phyloP scores from a whole-genome alignment of 306 rosid species.

The Glycine latifolia region DNA sequence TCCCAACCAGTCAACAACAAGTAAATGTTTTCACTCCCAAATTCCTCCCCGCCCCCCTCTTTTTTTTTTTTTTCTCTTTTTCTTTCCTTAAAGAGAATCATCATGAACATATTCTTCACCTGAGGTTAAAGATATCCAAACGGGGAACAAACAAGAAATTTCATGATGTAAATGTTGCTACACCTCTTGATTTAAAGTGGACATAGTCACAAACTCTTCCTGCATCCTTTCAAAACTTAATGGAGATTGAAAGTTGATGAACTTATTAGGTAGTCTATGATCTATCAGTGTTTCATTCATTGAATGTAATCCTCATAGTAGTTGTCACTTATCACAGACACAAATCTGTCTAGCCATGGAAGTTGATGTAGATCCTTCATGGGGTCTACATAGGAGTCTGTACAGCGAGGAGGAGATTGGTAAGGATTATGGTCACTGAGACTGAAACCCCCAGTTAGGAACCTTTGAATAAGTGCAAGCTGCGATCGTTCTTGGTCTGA shows the following conservation, averaged over 20 bases:
- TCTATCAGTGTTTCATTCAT: slow-evolving; percentile 62
- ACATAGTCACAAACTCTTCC: slow-evolving; percentile 61
- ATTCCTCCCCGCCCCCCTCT: too few relatives aligned
- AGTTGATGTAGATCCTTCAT: slow-evolving; percentile 97
- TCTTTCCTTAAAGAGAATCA: slow-evolving; percentile 34
- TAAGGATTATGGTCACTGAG: slow-evolving; percentile 79
- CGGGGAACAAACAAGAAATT: slow-evolving; percentile 35
- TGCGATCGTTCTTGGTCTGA: slow-evolving; percentile 94
- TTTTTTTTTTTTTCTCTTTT: too few relatives aligned
- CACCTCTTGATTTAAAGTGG: slow-evolving; percentile 35
- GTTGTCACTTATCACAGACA: slow-evolving; percentile 91
- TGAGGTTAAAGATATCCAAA: slow-evolving; percentile 40
- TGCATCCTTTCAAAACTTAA: slow-evolving; percentile 45
- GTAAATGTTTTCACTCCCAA: too few relatives aligned
- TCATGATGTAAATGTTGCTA: slow-evolving; percentile 33
- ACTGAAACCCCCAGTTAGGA: slow-evolving; percentile 88
- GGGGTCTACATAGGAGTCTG: slow-evolving; percentile 79
- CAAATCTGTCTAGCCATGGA: slow-evolving; percentile 97
- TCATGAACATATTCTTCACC: slow-evolving; percentile 37
- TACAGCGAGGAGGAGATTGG: slow-evolving; percentile 91
- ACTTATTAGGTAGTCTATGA: slow-evolving; percentile 52
- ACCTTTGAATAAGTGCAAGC: slow-evolving; percentile 81
- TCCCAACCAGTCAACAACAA: background rate
- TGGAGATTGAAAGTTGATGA: slow-evolving; percentile 44
- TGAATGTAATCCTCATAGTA: slow-evolving; percentile 84